Conservation (phyloP, 83 land plant species). For the Picea abies region DNA sequence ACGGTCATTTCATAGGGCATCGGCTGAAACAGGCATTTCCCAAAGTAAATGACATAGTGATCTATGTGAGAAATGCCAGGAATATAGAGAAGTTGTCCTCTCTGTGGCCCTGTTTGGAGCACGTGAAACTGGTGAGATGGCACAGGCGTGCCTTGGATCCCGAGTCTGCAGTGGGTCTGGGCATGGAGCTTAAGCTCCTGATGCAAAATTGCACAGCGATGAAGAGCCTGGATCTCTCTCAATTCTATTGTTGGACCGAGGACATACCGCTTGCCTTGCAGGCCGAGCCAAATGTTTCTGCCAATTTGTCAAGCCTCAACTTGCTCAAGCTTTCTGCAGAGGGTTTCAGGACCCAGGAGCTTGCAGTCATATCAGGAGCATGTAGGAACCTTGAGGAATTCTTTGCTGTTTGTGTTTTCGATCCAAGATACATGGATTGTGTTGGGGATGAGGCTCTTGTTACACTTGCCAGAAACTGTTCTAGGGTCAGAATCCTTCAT, state of each 20-base stretch:
- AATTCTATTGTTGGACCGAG: constrained; percentile 92
- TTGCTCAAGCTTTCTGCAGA: constrained; percentile 63
- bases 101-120: constrained; percentile 53
- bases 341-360: constrained; percentile 71
- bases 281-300: constrained; percentile 24
- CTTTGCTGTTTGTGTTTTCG: constrained; percentile 53
- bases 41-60: constrained; percentile 35
- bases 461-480: constrained; percentile 35
- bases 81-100: constrained; percentile 42
- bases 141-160: constrained; percentile 42
- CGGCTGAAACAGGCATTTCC: constrained; percentile 53
- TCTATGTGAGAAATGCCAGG: constrained; percentile 59
- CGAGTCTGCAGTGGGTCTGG: constrained; percentile 17
- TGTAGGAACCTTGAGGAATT: constrained; percentile 62
- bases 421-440: too few relatives aligned
- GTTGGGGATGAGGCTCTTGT: too few relatives aligned
- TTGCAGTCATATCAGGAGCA: constrained; percentile 41
- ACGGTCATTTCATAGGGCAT: constrained; percentile 26
- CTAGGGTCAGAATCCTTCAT: constrained; percentile 49
- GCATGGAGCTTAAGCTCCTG: constrained; percentile 47
- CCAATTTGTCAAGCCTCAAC: constrained; percentile 38
- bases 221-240: constrained; percentile 55
- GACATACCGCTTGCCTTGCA: constrained; percentile 63
- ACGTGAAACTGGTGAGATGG: constrained; percentile 70
- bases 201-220: constrained; percentile 39